Evolutionary conservation across 768 basidiomycete genomes (phyloP), one percentile per base, ranked within the genome.

Genomic region (Gloeopeniophorella convolvens): DNA sequence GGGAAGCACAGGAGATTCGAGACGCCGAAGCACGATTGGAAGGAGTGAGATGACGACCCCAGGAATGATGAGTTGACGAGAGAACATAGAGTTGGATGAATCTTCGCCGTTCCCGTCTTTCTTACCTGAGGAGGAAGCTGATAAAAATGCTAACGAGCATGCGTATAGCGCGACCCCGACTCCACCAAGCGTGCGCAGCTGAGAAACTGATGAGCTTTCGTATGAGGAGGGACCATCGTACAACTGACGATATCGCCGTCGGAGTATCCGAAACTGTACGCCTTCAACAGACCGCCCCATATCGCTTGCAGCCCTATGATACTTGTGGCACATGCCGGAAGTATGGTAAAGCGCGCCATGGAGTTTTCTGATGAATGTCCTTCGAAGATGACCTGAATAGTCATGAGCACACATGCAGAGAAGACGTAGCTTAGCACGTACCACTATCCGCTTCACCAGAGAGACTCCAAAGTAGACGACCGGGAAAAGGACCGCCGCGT

Each of bases 401-500:
- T 35, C 24, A 39, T 5, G 23, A 41, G 24, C 26, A 42, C 4
- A 12, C 23, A 34, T 33, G n/a, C 32, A 27, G 16, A 33, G 12
- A 31, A 21, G 30, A 18, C 15, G 2, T 12, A 4, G n/a, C n/a
- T n/a, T n/a, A n/a, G 2, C 26, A 66, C 74, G 54, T 51, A 76
- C 75, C 58, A 69, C 63, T 43, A 70, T 59, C 16, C 59, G 65
- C 53, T 70, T 67, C 26, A 75, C 71, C 37, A 78, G 63, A 9
- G 74, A 72, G 11, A 74, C 69, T 16, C 78, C 70, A 20, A 79
- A 55, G 50, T 74, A 77, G 21, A 77, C 63, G 41, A 86, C 63
- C 1, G 86, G 85, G 12, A 70, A 72, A 23, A 88, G 65, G 11
- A 82, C 77, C 24, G 63, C 43, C 8, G 68, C 59, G 66, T 89